Evolutionary conservation across 140 eudicot species (phyloP), one percentile per base, ranked within the genome.

Genomic region (Stevia rebaudiana): DNA sequence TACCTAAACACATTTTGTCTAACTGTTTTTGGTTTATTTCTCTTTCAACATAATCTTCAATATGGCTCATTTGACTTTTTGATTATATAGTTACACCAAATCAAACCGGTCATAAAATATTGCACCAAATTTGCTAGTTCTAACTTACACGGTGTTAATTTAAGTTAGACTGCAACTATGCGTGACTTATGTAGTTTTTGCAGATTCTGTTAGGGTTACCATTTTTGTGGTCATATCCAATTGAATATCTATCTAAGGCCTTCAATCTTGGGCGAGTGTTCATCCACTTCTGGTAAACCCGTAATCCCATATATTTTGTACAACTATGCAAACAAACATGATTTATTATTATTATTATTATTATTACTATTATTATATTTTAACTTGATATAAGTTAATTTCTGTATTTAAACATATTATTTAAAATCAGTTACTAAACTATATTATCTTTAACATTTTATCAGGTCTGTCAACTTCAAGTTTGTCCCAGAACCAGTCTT

Each of bases 381-480:
- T n/a, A n/a, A n/a, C n/a, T n/a, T n/a, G n/a, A n/a, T n/a, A n/a
- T n/a, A n/a, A n/a, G 51, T 10, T 44, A 2, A 13, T 16, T n/a
- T 44, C 16, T 16, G 51, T 44, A 30, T 56, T 16, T 4, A 30
- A 31, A 17, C 16, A 15, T 58, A 30, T 35, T 10, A 3, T 31
- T 16, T 58, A n/a, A 40, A 43, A 7, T 69, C 18, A 43, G 36
- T 33, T 61, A 49, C 59, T 57, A 44, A 60, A 48, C 12, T 47
- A 59, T 60, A n/a, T 8, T 12, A 60, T 49, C 8, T 22, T 5
- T 58, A 39, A 3, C 21, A 10, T 19, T 54, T 78, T 58, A 67
- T 70, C 85, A 91, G 98, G 98, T 91, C 98, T 19, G 98, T 91
- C 59, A 91, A 91, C 83, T 91, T 91, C 82, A 91, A 91, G 71